phyloP scores from a whole-genome alignment of 2,329 filamentous ascomycete species.

The Sporothrix euskadiensis region DNA sequence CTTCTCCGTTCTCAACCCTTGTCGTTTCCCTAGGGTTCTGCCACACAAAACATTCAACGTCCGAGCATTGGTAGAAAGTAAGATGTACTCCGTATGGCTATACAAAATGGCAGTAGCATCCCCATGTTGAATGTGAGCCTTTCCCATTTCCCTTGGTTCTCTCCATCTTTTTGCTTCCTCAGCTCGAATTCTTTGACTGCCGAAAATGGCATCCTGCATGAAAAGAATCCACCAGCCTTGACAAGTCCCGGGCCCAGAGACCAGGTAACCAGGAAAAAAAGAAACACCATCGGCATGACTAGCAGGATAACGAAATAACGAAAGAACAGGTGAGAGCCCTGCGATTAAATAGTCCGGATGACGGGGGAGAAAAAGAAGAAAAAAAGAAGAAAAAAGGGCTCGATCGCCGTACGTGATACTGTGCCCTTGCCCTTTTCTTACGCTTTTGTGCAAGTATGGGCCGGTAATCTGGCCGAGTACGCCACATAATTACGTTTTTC shows the following conservation, averaged over 20 bases:
- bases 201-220: slow-evolving; percentile 5
- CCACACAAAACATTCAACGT: slow-evolving; percentile 9
- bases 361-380: background rate
- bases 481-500: background rate
- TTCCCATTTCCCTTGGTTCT: background rate
- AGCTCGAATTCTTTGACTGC: background rate
- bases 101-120: background rate
- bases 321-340: background rate
- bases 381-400: background rate
- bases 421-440: background rate
- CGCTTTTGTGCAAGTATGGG: background rate
- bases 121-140: background rate
- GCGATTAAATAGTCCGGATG: background rate
- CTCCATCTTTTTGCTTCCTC: background rate
- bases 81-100: background rate
- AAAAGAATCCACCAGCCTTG: background rate
- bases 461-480: background rate
- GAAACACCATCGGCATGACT: slow-evolving; percentile 2
- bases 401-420: slow-evolving; percentile 8
- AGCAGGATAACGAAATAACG: background rate
- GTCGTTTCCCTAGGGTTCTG: slow-evolving; percentile 12
- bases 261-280: slow-evolving; percentile 2
- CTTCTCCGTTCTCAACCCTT: background rate
- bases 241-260: slow-evolving; percentile 8
- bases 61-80: background rate